Conservation (phyloP, 371 early-diverging fungal species). For the Quaeritorhiza haematococci region DNA sequence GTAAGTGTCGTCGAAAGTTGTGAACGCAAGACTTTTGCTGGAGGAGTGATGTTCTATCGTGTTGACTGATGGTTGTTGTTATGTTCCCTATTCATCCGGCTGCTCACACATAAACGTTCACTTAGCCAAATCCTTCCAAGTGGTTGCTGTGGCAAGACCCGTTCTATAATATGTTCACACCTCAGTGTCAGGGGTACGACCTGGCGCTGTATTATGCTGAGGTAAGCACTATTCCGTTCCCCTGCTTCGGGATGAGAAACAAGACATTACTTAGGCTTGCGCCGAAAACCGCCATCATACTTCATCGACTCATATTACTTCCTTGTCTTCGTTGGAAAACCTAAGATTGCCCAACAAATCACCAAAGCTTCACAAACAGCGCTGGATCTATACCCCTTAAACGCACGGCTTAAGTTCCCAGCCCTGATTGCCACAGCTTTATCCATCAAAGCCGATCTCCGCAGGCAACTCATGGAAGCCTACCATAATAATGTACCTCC, state of each 20-base stretch:
- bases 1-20: no score
- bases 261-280: neutral
- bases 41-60: no score
- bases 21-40: no score
- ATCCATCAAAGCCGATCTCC: slow-evolving; percentile 62
- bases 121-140: slow-evolving; percentile 74
- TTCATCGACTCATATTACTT: neutral
- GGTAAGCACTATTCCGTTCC: slow-evolving; percentile 27
- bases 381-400: slow-evolving; percentile 54
- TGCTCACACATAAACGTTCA: slow-evolving; percentile 41
- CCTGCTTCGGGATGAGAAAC: neutral
- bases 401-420: slow-evolving; percentile 63
- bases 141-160: slow-evolving; percentile 87
- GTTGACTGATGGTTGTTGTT: slow-evolving; percentile 28
- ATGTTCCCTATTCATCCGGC: slow-evolving; percentile 15
- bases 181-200: slow-evolving; percentile 65
- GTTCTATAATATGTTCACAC: slow-evolving; percentile 64
- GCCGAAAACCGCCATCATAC: neutral
- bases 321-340: neutral
- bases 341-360: slow-evolving; percentile 12
- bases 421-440: slow-evolving; percentile 63
- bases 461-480: slow-evolving; percentile 56
- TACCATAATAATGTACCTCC: no score
- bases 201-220: slow-evolving; percentile 60
- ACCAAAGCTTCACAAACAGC: slow-evolving; percentile 5